Evolutionary conservation across 2,329 filamentous ascomycete species (phyloP).

Genomic region (Lomentospora prolificans): DNA sequence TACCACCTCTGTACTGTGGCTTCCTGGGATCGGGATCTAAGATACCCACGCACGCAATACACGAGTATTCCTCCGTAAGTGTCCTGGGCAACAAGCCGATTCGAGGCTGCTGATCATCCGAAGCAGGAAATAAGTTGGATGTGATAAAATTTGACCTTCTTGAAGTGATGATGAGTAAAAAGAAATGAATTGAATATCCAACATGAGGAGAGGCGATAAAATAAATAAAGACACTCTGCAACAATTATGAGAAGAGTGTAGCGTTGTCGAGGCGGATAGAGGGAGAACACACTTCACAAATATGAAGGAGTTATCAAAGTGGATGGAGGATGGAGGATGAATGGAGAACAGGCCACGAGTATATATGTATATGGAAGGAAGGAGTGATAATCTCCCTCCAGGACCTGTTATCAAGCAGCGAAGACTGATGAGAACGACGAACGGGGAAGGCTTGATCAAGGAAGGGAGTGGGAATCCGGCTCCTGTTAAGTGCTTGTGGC

Average conservation of each 20-base stretch:
- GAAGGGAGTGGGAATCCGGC: neutral
- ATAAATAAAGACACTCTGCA: no score
- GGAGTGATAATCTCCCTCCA: neutral
- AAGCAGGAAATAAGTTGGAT: no score
- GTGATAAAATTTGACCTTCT: no score
- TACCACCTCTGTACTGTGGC: neutral
- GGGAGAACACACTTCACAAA: neutral
- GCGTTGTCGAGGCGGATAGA: no score
- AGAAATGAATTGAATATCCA: no score
- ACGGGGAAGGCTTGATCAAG: neutral
- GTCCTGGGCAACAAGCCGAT: neutral
- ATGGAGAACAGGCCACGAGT: no score
- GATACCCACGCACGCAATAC: neutral
- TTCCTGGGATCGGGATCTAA: neutral
- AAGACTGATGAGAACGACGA: neutral
- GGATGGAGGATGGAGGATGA: neutral
- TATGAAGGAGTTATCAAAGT: neutral
- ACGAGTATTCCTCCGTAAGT: neutral
- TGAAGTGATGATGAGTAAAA: neutral
- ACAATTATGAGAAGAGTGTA: neutral
- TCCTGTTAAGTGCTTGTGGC: neutral
- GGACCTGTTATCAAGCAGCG: neutral
- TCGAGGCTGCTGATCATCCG: neutral
- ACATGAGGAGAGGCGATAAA: no score
- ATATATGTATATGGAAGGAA: neutral